Base-by-base conservation (phyloP, 2,329 filamentous ascomycete genomes). In the Boeremia lycopersici region DNA sequence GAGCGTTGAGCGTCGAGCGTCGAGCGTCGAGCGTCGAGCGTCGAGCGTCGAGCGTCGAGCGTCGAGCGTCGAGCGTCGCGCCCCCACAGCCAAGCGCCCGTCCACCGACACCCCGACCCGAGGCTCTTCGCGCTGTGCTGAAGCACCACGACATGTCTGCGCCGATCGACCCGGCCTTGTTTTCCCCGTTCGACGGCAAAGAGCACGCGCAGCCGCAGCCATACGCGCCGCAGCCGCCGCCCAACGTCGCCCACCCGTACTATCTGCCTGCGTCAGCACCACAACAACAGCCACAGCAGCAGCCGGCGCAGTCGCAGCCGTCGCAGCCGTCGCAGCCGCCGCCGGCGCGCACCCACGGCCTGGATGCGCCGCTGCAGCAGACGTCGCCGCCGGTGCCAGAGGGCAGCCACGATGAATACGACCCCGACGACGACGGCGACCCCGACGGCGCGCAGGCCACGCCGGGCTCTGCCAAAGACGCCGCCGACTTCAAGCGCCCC, bases 401-500 rank as follows among this genome's bases (percentile, higher is more conserved):
- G 9, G 56, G 31, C 13, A 60, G 60, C 40, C 61, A 63, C 29
- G 69, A 72, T 30, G 64, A 72, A 8, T 61, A 74, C 43, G 66
- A 73, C 15, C 58, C 64, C 19, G 70, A 69, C 8, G 58, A 63
- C 11, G 69, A 72, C 3, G 66, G 58, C 53, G 69, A 72, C 28
- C 65, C 69, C 48, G 64, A 73, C 40, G 67, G 66, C 38, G 28
- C 62, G 15, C 68, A 62, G 35, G 66, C 51, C 26, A 71, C 70
- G 1, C 69, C 70, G 10, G 70, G 67, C 4, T 70, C 69, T 34
- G 66, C 57, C 48, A 72, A 68, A 56, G 71, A 70, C 4, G 68
- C 66, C 2, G 60, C 59, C 54, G 78, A 80, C 55, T 58, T 76
- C 51, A 81, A 81, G 70, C 73, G 78, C 10, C 77, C 78, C 5